These are phyloP conservation scores for Zymoseptoria crescenta DNA, from an alignment of 2,329 filamentous ascomycete genomes.

Conservation along the genomic window DNA sequence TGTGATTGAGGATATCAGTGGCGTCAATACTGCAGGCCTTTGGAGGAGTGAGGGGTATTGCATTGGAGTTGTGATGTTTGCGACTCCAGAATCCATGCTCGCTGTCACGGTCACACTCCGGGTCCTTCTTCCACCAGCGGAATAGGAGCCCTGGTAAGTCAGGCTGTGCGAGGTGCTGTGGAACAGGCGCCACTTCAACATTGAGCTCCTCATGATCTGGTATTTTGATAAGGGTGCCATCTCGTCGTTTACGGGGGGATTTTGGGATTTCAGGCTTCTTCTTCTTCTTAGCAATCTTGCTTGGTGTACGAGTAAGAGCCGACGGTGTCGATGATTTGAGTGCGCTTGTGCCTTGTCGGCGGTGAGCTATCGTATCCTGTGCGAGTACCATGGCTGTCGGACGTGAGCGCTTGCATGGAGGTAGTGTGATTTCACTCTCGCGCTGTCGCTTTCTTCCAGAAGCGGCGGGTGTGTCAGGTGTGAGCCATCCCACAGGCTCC, in stretches of 20 bases:
- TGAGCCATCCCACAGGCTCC: too few species aligned
- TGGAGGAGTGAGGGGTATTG: background rate
- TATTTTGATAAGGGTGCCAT: background rate
- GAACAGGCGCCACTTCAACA: background rate
- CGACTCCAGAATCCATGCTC: constrained; percentile 3
- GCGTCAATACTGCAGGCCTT: background rate
- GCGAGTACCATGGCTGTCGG: too few species aligned
- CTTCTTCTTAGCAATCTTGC: too few species aligned
- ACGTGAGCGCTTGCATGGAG: too few species aligned
- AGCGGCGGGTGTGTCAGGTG: too few species aligned
- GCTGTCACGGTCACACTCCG: constrained; percentile 3
- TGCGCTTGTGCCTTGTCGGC: background rate
- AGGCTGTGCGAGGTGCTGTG: constrained; percentile 1
- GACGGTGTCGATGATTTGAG: background rate
- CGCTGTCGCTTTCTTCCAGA: too few species aligned
- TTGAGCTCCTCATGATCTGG: background rate
- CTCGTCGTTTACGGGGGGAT: background rate
- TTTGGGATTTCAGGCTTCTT: too few species aligned
- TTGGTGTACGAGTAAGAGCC: too few species aligned
- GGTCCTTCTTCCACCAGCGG: constrained; percentile 4
- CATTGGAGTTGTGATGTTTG: constrained; percentile 5
- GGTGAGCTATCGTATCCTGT: too few species aligned
- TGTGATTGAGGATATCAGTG: background rate
- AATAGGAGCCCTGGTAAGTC: constrained; percentile 6
- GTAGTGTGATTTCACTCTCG: too few species aligned